Conservation (phyloP, 768 basidiomycete species). For the Mycena polygramma region DNA sequence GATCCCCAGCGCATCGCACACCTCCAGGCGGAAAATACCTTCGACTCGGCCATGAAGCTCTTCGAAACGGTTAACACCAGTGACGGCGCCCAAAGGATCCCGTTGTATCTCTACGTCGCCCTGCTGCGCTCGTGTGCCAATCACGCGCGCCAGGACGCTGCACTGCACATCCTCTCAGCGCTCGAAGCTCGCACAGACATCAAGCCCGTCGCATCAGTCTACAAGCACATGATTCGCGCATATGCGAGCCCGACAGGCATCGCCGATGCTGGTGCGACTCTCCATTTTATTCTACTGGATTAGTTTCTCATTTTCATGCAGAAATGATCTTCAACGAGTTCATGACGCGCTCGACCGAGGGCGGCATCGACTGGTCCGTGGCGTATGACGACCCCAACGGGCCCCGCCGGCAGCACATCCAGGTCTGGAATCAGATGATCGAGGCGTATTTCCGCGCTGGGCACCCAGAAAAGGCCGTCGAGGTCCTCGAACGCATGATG, state of each 20-base stretch:
- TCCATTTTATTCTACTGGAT: background rate
- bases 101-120: constrained; percentile 56
- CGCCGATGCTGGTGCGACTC: constrained; percentile 45
- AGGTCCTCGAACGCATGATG: constrained; percentile 80
- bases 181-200: constrained; percentile 60
- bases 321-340: constrained; percentile 77
- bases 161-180: constrained; percentile 75
- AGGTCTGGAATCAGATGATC: constrained; percentile 84
- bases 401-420: constrained; percentile 54
- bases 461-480: constrained; percentile 72
- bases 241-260: constrained; percentile 68
- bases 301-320: constrained; percentile 20
- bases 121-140: constrained; percentile 75
- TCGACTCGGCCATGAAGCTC: constrained; percentile 76
- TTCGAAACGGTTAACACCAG: constrained; percentile 72
- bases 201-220: constrained; percentile 55
- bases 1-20: constrained; percentile 51
- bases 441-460: constrained; percentile 77
- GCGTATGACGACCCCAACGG: constrained; percentile 39
- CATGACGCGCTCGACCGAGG: constrained; percentile 53
- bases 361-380: constrained; percentile 50
- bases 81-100: constrained; percentile 48
- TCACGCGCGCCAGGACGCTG: constrained; percentile 69
- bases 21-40: constrained; percentile 76
- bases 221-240: constrained; percentile 68